phyloP scores from a whole-genome alignment of 805 yeast genomes.

The Millerozyma miso region DNA sequence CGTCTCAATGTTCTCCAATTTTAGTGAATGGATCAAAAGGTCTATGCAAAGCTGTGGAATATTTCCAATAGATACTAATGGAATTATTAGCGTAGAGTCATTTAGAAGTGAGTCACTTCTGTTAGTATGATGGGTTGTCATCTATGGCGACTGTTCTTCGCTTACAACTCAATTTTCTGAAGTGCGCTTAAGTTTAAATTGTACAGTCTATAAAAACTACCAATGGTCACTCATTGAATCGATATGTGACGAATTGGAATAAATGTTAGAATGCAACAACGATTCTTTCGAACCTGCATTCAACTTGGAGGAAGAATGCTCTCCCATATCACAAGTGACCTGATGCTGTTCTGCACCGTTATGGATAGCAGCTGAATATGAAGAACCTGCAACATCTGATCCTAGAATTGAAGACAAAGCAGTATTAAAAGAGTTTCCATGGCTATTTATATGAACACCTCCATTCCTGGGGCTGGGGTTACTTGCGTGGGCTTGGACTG shows the following conservation, averaged over 20 bases:
- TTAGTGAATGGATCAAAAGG: constrained; percentile 61
- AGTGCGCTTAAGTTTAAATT: background rate
- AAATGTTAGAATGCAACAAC: background rate
- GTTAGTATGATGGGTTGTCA: background rate
- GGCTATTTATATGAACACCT: background rate
- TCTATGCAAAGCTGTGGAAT: constrained; percentile 83
- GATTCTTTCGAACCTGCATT: background rate
- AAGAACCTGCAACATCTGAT: background rate
- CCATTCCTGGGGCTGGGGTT: background rate
- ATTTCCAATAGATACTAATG: constrained; percentile 83
- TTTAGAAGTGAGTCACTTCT: background rate
- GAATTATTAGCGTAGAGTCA: constrained; percentile 54
- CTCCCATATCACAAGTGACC: background rate
- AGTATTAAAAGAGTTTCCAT: background rate
- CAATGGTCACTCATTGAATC: background rate
- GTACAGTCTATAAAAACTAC: background rate
- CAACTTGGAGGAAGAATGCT: background rate
- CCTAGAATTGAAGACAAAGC: background rate
- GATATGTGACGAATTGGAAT: background rate
- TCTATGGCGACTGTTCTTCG: background rate
- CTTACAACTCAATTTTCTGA: background rate
- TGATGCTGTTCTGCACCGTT: background rate
- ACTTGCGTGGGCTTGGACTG: background rate
- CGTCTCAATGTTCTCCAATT: constrained; percentile 47
- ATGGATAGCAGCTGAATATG: background rate